Conservation (phyloP, 2,329 filamentous ascomycete species). For the Pseudogymnoascus sp. region DNA sequence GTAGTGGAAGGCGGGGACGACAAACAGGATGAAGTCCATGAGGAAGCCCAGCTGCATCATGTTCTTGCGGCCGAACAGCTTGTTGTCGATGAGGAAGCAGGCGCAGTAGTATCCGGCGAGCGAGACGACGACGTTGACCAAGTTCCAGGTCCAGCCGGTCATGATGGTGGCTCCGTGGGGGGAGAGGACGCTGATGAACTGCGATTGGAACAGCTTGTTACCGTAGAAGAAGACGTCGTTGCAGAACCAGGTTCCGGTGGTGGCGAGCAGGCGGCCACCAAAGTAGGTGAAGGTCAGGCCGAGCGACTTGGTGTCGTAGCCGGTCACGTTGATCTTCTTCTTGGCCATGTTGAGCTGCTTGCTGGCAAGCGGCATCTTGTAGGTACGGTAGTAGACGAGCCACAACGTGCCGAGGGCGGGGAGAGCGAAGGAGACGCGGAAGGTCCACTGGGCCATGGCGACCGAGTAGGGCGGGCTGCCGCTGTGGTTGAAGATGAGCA, state of each 20-base stretch:
- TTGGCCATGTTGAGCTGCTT: slow-evolving; percentile 77
- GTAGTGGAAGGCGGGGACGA: slow-evolving; percentile 84
- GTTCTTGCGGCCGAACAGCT: slow-evolving; percentile 89
- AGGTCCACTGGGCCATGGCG: slow-evolving; percentile 78
- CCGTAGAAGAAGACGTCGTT: slow-evolving; percentile 99
- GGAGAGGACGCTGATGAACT: slow-evolving; percentile 81
- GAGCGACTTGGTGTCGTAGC: slow-evolving; percentile 83
- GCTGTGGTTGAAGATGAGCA: slow-evolving; percentile 78
- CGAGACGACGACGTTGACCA: slow-evolving; percentile 83
- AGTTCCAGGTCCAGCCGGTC: slow-evolving; percentile 83
- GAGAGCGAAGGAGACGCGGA: slow-evolving; percentile 85
- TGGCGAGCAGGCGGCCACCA: slow-evolving; percentile 77
- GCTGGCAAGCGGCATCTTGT: slow-evolving; percentile 84
- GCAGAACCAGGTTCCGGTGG: slow-evolving; percentile 83
- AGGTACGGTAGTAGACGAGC: slow-evolving; percentile 93
- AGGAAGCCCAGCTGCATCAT: slow-evolving; percentile 95
- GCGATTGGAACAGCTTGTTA: slow-evolving; percentile 92
- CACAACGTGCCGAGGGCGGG: slow-evolving; percentile 85
- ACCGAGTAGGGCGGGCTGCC: slow-evolving; percentile 62
- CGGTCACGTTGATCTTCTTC: slow-evolving; percentile 78
- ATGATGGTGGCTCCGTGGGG: slow-evolving; percentile 58
- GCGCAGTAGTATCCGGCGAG: slow-evolving; percentile 85
- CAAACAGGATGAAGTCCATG: slow-evolving; percentile 87
- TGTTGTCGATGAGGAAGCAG: slow-evolving; percentile 86
- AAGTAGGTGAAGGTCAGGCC: slow-evolving; percentile 74